Evolutionary conservation across 164 flowering plant species (phyloP).

Genomic region (Kalanchoe fedtschenkoi): DNA sequence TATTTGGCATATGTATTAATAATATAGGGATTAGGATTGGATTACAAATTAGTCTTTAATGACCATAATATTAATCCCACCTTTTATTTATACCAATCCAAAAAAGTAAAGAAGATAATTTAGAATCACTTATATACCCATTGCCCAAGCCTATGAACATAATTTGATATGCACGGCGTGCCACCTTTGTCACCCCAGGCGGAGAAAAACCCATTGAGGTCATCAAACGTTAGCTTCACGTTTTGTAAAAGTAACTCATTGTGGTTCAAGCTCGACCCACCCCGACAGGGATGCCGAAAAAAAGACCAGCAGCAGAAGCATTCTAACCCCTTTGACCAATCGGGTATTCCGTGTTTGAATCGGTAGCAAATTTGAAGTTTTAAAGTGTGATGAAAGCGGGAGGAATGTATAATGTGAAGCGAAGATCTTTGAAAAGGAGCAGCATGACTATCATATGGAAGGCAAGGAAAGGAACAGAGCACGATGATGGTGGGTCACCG

Average conservation of each 20-base stretch:
- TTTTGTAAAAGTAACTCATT: neutral
- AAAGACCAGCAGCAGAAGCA: neutral
- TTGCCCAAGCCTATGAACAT: too few relatives aligned
- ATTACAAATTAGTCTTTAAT: too few relatives aligned
- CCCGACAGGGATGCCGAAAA: neutral
- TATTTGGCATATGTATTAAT: too few relatives aligned
- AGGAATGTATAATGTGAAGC: neutral
- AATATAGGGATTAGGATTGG: too few relatives aligned
- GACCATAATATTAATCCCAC: too few relatives aligned
- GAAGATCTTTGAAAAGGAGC: slow-evolving; percentile 2
- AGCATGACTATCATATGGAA: too few relatives aligned
- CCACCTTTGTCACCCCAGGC: neutral
- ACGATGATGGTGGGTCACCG: slow-evolving; percentile 6
- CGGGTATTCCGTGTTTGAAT: neutral
- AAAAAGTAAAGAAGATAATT: too few relatives aligned
- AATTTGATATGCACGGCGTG: slow-evolving; percentile 7
- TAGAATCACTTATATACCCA: too few relatives aligned
- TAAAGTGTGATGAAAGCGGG: too few relatives aligned
- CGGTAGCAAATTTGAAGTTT: neutral
- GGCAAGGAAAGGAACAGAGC: neutral
- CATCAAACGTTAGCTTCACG: neutral
- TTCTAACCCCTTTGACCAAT: too few relatives aligned
- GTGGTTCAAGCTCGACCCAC: slow-evolving; percentile 4
- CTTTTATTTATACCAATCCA: too few relatives aligned
- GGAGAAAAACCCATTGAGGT: neutral